Base-by-base conservation (phyloP, 768 basidiomycete species). In the Epithele typhae region DNA sequence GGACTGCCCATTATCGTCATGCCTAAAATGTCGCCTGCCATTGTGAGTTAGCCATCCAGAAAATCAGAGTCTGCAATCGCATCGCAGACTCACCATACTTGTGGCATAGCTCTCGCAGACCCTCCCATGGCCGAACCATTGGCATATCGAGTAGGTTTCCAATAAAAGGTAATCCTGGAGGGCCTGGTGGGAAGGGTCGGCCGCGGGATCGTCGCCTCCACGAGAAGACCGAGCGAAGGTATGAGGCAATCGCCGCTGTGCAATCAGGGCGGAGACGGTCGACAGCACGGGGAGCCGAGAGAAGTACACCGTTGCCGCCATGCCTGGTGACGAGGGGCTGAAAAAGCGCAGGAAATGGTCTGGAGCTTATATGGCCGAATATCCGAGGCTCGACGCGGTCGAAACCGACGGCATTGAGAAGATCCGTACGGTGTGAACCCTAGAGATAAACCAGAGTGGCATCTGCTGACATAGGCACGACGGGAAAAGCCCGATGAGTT, bases 11-110 rank as follows among this genome's bases (percentile, higher is more conserved):
- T n/a, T n/a, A n/a, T n/a, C n/a, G n/a, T n/a, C n/a, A n/a, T n/a
- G n/a, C n/a, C n/a, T n/a, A n/a, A n/a, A n/a, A n/a, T n/a, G 1
- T 56, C 58, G 37, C 61, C 58, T 6, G 64, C 36, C 15, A 61
- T 22, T 14, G 62, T 22, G 6, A 62, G 34, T 8, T 22, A 25
- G 5, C 30, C 18, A 3, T 38, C 42, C 4, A 43, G 38, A 3
- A 46, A 37, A 9, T 37, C 14, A 10, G 47, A 10, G 11, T 47
- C 34, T 19, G 47, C 24, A 10, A 52, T 25, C 6, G n/a, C n/a
- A n/a, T n/a, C n/a, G n/a, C 5, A 22, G 5, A 10, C 22, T 34
- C 6, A 43, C 43, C 43, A 17, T 43, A 43, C 12, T 36, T 43
- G 2, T 25, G 18, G 21, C 19, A 33, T 12, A 33, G 34, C 27